Base-by-base conservation (phyloP, 179 eudicot species). In the Actinidia arguta region DNA sequence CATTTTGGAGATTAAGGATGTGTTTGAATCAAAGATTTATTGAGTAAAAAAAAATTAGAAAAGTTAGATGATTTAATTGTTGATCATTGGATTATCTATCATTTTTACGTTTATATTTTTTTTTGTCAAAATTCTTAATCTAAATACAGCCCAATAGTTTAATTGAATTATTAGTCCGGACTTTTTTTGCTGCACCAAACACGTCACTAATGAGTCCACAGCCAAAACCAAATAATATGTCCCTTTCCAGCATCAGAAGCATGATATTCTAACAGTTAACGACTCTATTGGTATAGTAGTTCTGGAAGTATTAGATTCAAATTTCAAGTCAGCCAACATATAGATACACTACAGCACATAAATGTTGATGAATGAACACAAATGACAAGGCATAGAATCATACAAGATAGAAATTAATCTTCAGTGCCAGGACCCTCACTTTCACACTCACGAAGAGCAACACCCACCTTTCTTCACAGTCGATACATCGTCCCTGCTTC, bases 401-500 rank as follows among this genome's bases (percentile, higher is more conserved):
- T 9, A 24, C 1, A 5, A 66, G 8, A n/a, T 46, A 18, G 20
- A 8, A 3, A 44, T 8, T 25, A 12, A n/a, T 8, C 46, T 69
- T 27, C 39, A 4, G n/a, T n/a, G n/a, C n/a, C 73, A 12, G 42
- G 50, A 22, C 9, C n/a, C 76, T 12, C 4, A 22, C 1, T 52
- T 52, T 27, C 51, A 55, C 48, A 55, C 11, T 8, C 1, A 11
- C 56, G 82, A 76, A 9, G 97, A 94, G 85, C 97, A 94, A 81
- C 98, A 94, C 11, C 97, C 97, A 11, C 88, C 76, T 73, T 91
- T 90, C 86, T 91, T 92, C 5, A 92, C 90, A 4, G 89, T 92
- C 0, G 95, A 88, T 44, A 92, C 94, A 83, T 93, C 94, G 50
- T 92, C 97, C 63, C 69, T 89, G 55, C 63, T 59, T n/a, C 95